Base-by-base conservation (phyloP, 768 basidiomycete genomes). In the Leccinum imitatum region DNA sequence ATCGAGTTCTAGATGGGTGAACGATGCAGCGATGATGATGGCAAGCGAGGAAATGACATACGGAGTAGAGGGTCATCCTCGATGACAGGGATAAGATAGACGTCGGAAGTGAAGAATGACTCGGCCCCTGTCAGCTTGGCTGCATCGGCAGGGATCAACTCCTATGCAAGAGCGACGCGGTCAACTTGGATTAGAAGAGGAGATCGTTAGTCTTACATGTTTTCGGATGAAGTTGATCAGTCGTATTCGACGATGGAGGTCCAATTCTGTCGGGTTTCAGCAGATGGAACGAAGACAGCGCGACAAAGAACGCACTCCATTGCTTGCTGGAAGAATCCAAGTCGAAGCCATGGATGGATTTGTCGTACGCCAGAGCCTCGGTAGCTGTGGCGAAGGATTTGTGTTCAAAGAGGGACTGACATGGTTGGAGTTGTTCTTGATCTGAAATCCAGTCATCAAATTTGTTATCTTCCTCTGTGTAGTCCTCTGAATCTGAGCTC, bases 31-130 rank as follows among this genome's bases (percentile, higher is more conserved):
- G 25, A 30, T n/a, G 57, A 19, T n/a, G 30, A 33, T 4, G 0
- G 5, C 4, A 44, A 8, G 52, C 7, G n/a, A 37, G 5, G 27
- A 27, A 30, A 50, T 3, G 11, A 79, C 90, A 69, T 67, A 97
- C 96, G 91, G 23, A 98, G 86, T 13, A 97, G 75, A 2, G 93
- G 90, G 70, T 98, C 96, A 66, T 95, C 89, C 67, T 91, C 87
- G 47, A 97, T 64, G 30, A 83, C 85, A 2, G 96, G 96, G 44
- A 84, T 82, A 21, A 98, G 84, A 68, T 92, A 92, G 57, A 84
- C 84, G 68, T 98, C 95, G 8, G 86, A 84, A 13, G 77, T 70
- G 61, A 95, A 84, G 65, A 93, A 82, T 0, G 79, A 55, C 69
- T 92, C 90, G 0, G 74, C 70, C 21, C 86, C 85, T 31, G 80